Base-by-base conservation (phyloP, 1,139 yeast species). In the Debaryomyces nepalensis region DNA sequence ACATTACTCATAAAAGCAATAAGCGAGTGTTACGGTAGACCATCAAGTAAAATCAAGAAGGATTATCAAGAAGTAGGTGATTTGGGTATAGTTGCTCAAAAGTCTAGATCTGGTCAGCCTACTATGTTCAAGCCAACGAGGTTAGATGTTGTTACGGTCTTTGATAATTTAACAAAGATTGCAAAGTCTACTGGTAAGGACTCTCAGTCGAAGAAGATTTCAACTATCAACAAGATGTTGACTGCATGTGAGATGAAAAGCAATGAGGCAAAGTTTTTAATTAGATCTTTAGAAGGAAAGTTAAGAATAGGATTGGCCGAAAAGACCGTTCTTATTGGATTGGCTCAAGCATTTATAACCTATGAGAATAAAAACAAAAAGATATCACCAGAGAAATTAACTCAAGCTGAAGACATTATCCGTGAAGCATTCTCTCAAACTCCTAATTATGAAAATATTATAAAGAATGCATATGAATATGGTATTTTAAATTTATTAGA, bases 61-160 rank as follows among this genome's bases (percentile, higher is more conserved):
- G 95, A 89, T 45, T 88, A 84, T 56, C 82, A 81, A 43, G 81
- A 85, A 47, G 77, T 77, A 11, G 99, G 99, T 24, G 99, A 93
- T 65, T 73, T 93, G 49, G 99, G 99, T 0, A 68, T 79, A 20
- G 95, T 93, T 43, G 99, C 99, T 0, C 81, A 84, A 50, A 81
- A 81, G 47, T 87, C 97, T 0, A 75, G 97, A 52, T 76, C 84
- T 14, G 87, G 83, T 26, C 99, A 93, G 58, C 85, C 95, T 2
- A 82, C 96, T 1, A 90, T 93, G 97, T 89, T 91, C 64, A 87
- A 87, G 52, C 97, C 98, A 0, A 80, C 84, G 49, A 82, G 95
- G 1, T 69, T 93, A 52, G 86, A 86, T 11, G 80, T 88, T 3
- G 77, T 79, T 32, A 69, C 72, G 12, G 98, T 95, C 2, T 93